phyloP scores from a whole-genome alignment of 345 rosid genomes.

The Melaleuca quinquenervia region DNA sequence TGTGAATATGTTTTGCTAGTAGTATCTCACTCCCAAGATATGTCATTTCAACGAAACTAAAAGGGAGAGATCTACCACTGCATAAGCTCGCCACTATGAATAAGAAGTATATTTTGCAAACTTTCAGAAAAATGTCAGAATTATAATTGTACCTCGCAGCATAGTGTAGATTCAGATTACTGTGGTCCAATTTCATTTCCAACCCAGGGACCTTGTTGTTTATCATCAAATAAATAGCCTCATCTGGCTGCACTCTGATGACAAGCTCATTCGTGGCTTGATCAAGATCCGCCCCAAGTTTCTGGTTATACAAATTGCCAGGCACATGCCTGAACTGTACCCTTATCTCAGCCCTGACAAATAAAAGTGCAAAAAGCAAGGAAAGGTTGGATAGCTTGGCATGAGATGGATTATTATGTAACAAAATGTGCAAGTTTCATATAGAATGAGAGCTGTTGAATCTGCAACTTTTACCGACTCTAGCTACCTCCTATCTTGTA shows the following conservation, averaged over 20 bases:
- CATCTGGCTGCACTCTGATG: slow-evolving; percentile 89
- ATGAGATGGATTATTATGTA: not conserved
- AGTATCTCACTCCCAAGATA: not conserved
- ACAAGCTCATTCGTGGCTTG: slow-evolving; percentile 88
- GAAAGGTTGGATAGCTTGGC: not conserved
- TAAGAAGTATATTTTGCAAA: not conserved
- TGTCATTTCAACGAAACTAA: not conserved
- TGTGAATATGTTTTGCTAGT: not conserved
- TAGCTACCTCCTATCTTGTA: slow-evolving; percentile 56
- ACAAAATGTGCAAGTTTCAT: not conserved
- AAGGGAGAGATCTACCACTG: not conserved
- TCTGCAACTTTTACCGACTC: not conserved
- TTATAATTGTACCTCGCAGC: slow-evolving; percentile 53
- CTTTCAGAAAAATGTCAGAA: not conserved
- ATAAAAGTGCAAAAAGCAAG: not conserved
- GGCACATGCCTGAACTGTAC: slow-evolving; percentile 96
- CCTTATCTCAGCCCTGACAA: slow-evolving; percentile 83
- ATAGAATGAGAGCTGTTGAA: not conserved
- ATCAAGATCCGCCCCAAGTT: slow-evolving; percentile 61
- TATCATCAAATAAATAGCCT: slow-evolving; percentile 88
- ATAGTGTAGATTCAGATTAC: slow-evolving; percentile 76
- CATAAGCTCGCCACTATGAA: not conserved
- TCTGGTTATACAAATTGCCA: slow-evolving; percentile 72
- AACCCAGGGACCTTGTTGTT: slow-evolving; percentile 96
- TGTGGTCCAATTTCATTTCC: slow-evolving; percentile 86